Conservation (phyloP, 164 flowering plant genomes). For the Houttuynia cordata region DNA sequence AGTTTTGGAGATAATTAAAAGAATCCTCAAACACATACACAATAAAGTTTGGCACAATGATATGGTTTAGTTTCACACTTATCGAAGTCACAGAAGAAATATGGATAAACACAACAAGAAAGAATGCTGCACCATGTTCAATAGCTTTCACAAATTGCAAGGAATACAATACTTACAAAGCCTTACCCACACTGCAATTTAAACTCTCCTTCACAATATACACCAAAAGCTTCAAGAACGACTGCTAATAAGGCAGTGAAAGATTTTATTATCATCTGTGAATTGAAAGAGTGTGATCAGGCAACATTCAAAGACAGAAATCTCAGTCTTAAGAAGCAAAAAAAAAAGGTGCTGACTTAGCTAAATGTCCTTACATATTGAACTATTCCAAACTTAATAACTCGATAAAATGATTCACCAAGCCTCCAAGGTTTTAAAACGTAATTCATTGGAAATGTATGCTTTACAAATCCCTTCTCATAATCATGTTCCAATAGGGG, state of each 20-base stretch:
- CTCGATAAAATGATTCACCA: conserved; percentile 83
- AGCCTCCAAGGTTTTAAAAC: conserved; percentile 82
- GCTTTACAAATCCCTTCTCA: conserved; percentile 66
- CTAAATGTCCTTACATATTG: conserved; percentile 74
- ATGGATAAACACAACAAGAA: too few relatives aligned
- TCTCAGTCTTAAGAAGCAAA: too few relatives aligned
- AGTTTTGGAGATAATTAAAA: neutral
- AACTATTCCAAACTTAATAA: conserved; percentile 83
- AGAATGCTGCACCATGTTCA: too few relatives aligned
- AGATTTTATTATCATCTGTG: conserved; percentile 92
- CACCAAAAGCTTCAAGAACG: conserved; percentile 71
- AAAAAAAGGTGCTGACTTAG: too few relatives aligned
- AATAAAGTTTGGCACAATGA: neutral
- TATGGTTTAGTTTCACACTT: neutral
- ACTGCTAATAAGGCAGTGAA: conserved; percentile 67
- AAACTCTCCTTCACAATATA: conserved; percentile 97
- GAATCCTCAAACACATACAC: neutral
- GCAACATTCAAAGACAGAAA: too few relatives aligned
- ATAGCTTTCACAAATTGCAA: too few relatives aligned
- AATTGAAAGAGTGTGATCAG: too few relatives aligned
- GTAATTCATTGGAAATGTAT: conserved; percentile 83
- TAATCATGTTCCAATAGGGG: conserved; percentile 51
- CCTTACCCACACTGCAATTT: conserved; percentile 80
- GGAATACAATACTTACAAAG: neutral
- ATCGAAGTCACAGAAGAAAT: neutral